phyloP scores from a whole-genome alignment of 2,329 filamentous ascomycete genomes.

The Pseudomassariella vexata region DNA sequence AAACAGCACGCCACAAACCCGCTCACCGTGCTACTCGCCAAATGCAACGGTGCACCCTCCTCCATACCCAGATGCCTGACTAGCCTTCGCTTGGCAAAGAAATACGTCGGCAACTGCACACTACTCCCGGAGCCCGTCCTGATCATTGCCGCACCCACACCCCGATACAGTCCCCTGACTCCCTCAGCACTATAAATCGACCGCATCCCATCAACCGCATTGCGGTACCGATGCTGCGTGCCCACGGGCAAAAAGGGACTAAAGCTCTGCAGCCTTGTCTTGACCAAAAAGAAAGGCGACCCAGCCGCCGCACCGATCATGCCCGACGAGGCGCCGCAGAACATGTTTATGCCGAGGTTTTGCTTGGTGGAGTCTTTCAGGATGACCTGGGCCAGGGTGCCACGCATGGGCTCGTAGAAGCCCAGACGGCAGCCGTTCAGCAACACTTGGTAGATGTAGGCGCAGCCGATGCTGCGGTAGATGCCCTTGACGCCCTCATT shows the following conservation, averaged over 20 bases:
- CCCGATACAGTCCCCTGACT: slow-evolving; percentile 76
- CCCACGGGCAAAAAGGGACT: slow-evolving; percentile 90
- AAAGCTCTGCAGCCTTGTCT: slow-evolving; percentile 91
- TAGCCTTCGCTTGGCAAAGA: slow-evolving; percentile 87
- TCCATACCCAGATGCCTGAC: slow-evolving; percentile 80
- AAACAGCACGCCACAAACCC: slow-evolving; percentile 96
- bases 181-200: slow-evolving; percentile 79
- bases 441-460: slow-evolving; percentile 93
- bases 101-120: slow-evolving; percentile 95
- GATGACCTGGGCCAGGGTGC: slow-evolving; percentile 60
- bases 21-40: slow-evolving; percentile 81
- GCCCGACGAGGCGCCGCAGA: slow-evolving; percentile 83
- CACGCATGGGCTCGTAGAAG: slow-evolving; percentile 94
- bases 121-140: slow-evolving; percentile 92
- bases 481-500: slow-evolving; percentile 85
- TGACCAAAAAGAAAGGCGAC: slow-evolving; percentile 95
- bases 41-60: slow-evolving; percentile 82
- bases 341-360: slow-evolving; percentile 85
- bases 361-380: slow-evolving; percentile 71
- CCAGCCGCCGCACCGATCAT: slow-evolving; percentile 89
- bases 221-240: slow-evolving; percentile 90
- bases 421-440: slow-evolving; percentile 94
- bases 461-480: slow-evolving; percentile 83
- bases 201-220: slow-evolving; percentile 74
- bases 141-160: slow-evolving; percentile 90